Percentiles rank a stretch among this genome's conserved stretches.
phyloP scores from a whole-genome alignment of 352 stramenopile genomes.

The Phytophthora europaea region DNA sequence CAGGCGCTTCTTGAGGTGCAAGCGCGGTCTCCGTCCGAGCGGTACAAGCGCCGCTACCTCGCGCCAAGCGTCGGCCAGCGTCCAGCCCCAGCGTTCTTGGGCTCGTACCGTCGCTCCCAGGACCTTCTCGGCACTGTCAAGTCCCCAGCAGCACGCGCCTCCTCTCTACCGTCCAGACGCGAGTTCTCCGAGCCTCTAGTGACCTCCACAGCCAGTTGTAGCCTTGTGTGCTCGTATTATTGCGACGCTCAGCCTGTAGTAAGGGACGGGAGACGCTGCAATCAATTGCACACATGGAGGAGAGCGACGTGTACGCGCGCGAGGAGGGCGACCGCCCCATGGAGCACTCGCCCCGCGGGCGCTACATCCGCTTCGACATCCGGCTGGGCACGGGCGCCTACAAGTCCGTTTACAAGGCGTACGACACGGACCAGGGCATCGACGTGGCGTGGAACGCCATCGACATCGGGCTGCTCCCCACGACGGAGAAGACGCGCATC shows the following conservation, averaged over 20 bases:
- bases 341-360: slow-evolving; percentile 82
- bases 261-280: not conserved
- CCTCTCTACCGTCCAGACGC: not conserved
- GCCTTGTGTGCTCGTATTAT: not conserved
- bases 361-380: slow-evolving; percentile 90
- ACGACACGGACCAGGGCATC: slow-evolving; percentile 99
- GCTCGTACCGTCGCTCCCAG: not conserved
- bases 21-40: slow-evolving; percentile 22
- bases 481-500: slow-evolving; percentile 95
- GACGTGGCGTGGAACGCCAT: slow-evolving; percentile 99
- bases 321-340: slow-evolving; percentile 81
- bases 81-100: not conserved
- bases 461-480: slow-evolving; percentile 96
- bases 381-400: slow-evolving; percentile 87
- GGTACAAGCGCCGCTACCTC: slow-evolving; percentile 28
- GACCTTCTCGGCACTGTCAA: not conserved
- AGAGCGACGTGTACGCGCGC: slow-evolving; percentile 75
- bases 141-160: not conserved
- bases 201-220: not conserved
- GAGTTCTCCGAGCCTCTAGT: slow-evolving; percentile 2
- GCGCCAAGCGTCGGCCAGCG: slow-evolving; percentile 1
- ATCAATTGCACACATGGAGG: slow-evolving; percentile 51
- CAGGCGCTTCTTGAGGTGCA: slow-evolving; percentile 21
- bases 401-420: slow-evolving; percentile 95
- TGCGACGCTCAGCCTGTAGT: not conserved